phyloP scores from a whole-genome alignment of 176 grass and related monocot species.

The Cocos nucifera region DNA sequence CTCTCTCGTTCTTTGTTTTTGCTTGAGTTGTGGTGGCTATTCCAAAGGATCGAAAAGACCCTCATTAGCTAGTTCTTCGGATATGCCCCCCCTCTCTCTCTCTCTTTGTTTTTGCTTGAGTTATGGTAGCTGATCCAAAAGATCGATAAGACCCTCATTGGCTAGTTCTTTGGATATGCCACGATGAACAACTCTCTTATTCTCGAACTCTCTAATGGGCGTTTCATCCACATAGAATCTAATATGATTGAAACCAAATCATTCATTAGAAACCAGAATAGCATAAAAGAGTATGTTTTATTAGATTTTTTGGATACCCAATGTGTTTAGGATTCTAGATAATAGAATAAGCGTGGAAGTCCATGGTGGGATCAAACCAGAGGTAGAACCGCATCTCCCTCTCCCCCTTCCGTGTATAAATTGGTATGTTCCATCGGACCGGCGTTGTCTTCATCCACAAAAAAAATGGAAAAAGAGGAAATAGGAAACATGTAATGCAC shows the following conservation, averaged over 20 bases:
- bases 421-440: background rate
- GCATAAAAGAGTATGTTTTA: too few species aligned
- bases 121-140: too few species aligned
- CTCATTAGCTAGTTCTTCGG: too few species aligned
- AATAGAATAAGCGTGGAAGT: constrained; percentile 10
- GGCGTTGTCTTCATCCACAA: too few species aligned
- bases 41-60: too few species aligned
- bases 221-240: constrained; percentile 12
- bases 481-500: too few species aligned
- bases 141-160: constrained; percentile 6
- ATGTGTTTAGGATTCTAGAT: constrained; percentile 5
- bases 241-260: background rate
- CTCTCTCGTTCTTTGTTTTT: too few species aligned
- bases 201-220: constrained; percentile 11
- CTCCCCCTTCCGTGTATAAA: constrained; percentile 2
- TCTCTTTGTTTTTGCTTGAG: too few species aligned
- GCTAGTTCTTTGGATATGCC: constrained; percentile 5
- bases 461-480: too few species aligned
- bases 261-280: too few species aligned
- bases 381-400: constrained; percentile 16
- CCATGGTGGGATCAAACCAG: constrained; percentile 15
- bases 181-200: background rate
- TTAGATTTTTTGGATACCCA: background rate
- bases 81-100: too few species aligned
- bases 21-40: too few species aligned